Conservation (phyloP, 1,139 yeast genomes). For the Pichia sp. region DNA sequence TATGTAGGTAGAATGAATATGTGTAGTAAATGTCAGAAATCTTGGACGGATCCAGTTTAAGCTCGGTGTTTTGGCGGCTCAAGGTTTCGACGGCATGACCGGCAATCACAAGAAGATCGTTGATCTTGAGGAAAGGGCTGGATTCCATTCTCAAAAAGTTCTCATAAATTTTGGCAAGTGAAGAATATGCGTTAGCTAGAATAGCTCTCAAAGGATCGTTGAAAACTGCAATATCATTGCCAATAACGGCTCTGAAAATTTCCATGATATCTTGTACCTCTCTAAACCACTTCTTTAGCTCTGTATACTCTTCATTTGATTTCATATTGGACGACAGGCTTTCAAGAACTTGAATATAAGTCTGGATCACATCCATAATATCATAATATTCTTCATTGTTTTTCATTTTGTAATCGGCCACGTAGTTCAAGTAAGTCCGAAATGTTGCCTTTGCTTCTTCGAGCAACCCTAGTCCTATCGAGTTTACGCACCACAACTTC, state of each 20-base stretch:
- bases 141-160: constrained; percentile 19
- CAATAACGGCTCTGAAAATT: constrained; percentile 19
- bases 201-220: constrained; percentile 14
- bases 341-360: constrained; percentile 25
- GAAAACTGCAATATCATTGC: constrained; percentile 7
- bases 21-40: constrained; percentile 30
- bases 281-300: constrained; percentile 17
- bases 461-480: constrained; percentile 19
- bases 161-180: constrained; percentile 21
- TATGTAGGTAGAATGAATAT: constrained; percentile 35
- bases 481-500: constrained; percentile 35
- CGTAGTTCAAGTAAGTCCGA: constrained; percentile 39
- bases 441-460: constrained; percentile 40
- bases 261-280: constrained; percentile 21
- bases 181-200: constrained; percentile 18
- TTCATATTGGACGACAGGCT: constrained; percentile 25
- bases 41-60: background rate
- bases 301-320: constrained; percentile 16
- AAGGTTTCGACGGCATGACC: constrained; percentile 13
- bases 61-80: background rate
- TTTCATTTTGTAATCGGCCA: constrained; percentile 36
- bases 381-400: constrained; percentile 34
- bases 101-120: constrained; percentile 11
- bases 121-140: constrained; percentile 15
- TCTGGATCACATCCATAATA: constrained; percentile 30